Percentiles rank a stretch among this genome's conserved stretches.
phyloP scores from a whole-genome alignment of 2,329 filamentous ascomycete species.

The Coleophoma crateriformis region DNA sequence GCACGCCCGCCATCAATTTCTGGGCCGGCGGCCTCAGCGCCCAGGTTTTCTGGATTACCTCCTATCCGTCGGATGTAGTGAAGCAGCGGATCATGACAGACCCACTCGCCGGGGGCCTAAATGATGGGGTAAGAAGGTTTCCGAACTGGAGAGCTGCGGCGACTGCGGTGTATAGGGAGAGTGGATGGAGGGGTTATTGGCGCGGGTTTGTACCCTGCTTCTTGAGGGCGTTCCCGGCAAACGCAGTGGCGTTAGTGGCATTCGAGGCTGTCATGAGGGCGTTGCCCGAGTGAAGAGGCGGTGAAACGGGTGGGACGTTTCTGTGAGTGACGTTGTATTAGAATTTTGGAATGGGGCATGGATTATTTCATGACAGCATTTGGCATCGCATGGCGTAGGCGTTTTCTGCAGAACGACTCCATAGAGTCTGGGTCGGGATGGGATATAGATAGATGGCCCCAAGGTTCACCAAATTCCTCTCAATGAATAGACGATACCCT shows the following conservation, averaged over 20 bases:
- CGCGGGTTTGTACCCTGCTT: conserved; percentile 93
- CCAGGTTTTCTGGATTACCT: conserved; percentile 90
- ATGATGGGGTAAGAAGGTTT: conserved; percentile 65
- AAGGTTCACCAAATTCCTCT: too few species aligned
- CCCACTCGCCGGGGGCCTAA: conserved; percentile 65
- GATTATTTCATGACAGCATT: too few species aligned
- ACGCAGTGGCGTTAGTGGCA: conserved; percentile 86
- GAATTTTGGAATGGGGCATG: too few species aligned
- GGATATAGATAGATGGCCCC: too few species aligned
- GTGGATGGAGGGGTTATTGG: conserved; percentile 79
- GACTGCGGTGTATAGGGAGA: conserved; percentile 67
- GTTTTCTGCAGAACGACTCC: too few species aligned
- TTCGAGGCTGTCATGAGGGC: conserved; percentile 88
- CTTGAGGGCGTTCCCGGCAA: conserved; percentile 88
- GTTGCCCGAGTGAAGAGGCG: conserved; percentile 25
- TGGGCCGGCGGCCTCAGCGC: conserved; percentile 93
- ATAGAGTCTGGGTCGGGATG: too few species aligned
- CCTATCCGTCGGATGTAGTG: conserved; percentile 87
- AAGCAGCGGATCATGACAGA: conserved; percentile 99
- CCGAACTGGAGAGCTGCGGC: conserved; percentile 76
- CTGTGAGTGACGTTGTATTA: too few species aligned
- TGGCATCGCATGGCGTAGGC: too few species aligned
- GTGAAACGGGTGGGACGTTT: too few species aligned
- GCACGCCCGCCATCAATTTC: conserved; percentile 83
- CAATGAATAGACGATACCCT: too few species aligned